Evolutionary conservation across 2,329 filamentous ascomycete species (phyloP).

Genomic region (Ophiostoma australiae): DNA sequence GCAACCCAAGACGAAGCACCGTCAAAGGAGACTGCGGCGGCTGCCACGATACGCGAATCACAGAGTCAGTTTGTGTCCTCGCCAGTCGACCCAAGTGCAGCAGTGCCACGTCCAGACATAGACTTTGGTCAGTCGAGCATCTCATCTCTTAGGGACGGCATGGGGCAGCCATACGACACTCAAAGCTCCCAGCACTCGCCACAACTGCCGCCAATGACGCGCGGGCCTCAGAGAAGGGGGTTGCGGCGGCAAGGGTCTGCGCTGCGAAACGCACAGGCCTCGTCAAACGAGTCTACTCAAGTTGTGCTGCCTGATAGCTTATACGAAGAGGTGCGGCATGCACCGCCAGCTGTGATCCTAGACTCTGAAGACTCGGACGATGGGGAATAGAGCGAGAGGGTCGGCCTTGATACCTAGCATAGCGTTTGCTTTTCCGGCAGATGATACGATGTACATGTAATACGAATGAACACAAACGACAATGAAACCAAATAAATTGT

Average conservation of each 20-base stretch:
- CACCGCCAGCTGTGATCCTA: slow-evolving; percentile 36
- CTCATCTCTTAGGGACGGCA: neutral
- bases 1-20: slow-evolving; percentile 32
- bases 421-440: neutral
- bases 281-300: slow-evolving; percentile 41
- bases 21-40: neutral
- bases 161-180: neutral
- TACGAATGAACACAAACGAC: neutral
- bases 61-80: neutral
- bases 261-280: slow-evolving; percentile 12
- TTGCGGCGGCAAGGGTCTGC: neutral
- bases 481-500: neutral
- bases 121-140: slow-evolving; percentile 8
- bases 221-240: neutral
- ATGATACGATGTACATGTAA: neutral
- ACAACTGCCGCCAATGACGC: neutral
- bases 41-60: neutral
- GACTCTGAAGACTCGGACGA: slow-evolving; percentile 39
- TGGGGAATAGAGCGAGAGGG: neutral
- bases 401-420: neutral
- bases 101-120: neutral
- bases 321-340: slow-evolving; percentile 38
- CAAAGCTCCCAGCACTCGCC: slow-evolving; percentile 1
- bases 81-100: neutral
- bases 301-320: slow-evolving; percentile 48